These are phyloP conservation scores for Rhodocollybia butyracea DNA, from an alignment of 768 basidiomycete species.

Conservation along the genomic window DNA sequence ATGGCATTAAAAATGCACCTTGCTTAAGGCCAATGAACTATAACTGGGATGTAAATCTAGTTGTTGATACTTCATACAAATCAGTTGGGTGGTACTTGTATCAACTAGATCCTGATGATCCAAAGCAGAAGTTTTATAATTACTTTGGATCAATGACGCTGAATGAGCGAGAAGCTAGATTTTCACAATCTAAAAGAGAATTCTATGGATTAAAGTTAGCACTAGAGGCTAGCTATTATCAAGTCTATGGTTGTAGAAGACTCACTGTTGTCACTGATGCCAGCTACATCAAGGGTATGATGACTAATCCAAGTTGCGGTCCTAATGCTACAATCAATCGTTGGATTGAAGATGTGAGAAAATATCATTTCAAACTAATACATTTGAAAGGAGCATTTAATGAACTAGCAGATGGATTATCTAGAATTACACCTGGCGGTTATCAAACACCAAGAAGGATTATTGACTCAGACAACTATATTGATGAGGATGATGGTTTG, in stretches of 20 bases:
- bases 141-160: constrained; percentile 31
- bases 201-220: constrained; percentile 33
- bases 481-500: not conserved
- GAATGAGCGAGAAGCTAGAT: constrained; percentile 27
- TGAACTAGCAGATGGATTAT: constrained; percentile 36
- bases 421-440: constrained; percentile 15
- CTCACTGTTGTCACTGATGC: constrained; percentile 36
- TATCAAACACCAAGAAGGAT: not conserved
- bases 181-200: constrained; percentile 37
- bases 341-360: constrained; percentile 34
- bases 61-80: constrained; percentile 27
- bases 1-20: constrained; percentile 15
- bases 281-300: constrained; percentile 37
- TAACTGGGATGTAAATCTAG: constrained; percentile 19
- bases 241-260: constrained; percentile 22
- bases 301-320: constrained; percentile 33
- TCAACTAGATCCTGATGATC: constrained; percentile 14
- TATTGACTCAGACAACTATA: not conserved
- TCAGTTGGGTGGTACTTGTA: constrained; percentile 18
- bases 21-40: constrained; percentile 28
- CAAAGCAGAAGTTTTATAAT: not conserved
- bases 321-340: constrained; percentile 35
- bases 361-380: constrained; percentile 33
- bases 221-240: constrained; percentile 15
- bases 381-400: constrained; percentile 31